Evolutionary conservation across 2,329 filamentous ascomycete species (phyloP).

Genomic region (Lasiodiplodia gonubiensis): DNA sequence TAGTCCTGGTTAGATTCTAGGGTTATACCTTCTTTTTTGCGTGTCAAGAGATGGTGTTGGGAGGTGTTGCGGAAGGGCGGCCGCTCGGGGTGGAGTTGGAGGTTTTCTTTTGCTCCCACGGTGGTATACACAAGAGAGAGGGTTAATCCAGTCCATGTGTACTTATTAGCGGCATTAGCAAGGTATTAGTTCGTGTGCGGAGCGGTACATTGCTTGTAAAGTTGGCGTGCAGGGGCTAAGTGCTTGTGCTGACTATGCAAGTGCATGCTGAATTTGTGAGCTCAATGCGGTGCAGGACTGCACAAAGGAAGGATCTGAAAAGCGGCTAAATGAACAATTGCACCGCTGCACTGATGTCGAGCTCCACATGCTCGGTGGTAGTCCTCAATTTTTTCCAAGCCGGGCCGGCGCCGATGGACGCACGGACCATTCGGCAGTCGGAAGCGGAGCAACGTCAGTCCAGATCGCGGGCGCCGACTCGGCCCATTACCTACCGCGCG

Average conservation of each 20-base stretch:
- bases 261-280: not conserved
- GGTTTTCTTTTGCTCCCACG: not conserved
- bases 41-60: not conserved
- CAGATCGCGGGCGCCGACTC: not conserved
- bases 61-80: not conserved
- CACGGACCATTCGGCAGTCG: not conserved
- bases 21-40: not conserved
- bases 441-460: conserved; percentile 13
- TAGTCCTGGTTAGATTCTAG: not conserved
- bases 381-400: conserved; percentile 1
- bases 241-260: not conserved
- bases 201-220: not conserved
- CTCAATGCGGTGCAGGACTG: not conserved
- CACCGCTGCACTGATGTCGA: not conserved
- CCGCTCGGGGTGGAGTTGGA: not conserved
- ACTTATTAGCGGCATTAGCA: not conserved
- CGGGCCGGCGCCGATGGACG: not conserved
- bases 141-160: not conserved
- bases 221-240: not conserved
- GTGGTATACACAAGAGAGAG: not conserved
- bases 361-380: not conserved
- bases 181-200: not conserved
- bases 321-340: not conserved
- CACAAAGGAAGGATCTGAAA: not conserved
- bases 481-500: not conserved